Conservation (phyloP, 2,329 filamentous ascomycete species). For the Talaromyces funiculosus region DNA sequence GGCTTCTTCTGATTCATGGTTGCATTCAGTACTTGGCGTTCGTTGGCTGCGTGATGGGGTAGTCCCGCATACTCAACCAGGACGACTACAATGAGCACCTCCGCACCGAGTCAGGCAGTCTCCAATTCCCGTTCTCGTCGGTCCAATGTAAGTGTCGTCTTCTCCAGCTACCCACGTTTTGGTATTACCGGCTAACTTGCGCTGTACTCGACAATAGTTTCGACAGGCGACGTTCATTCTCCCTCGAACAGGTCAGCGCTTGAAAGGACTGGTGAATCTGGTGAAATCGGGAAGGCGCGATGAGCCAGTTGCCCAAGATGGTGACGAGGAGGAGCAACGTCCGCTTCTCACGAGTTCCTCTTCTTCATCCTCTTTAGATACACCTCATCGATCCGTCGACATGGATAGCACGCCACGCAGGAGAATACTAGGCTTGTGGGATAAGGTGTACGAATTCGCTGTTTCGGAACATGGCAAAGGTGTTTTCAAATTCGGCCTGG, state of each 20-base stretch:
- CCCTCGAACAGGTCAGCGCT: conserved; percentile 77
- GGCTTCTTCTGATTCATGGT: neutral
- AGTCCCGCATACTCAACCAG: neutral
- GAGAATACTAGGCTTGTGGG: conserved; percentile 32
- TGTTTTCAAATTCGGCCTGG: conserved; percentile 85
- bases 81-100: conserved; percentile 6
- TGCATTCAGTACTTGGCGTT: neutral
- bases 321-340: conserved; percentile 37
- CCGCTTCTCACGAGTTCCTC: conserved; percentile 24
- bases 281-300: conserved; percentile 65
- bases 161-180: neutral
- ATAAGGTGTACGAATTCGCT: conserved; percentile 54
- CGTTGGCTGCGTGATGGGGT: neutral
- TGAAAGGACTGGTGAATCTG: conserved; percentile 71
- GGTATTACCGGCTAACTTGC: neutral
- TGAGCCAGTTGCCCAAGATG: conserved; percentile 33
- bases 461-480: conserved; percentile 69
- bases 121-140: conserved; percentile 16
- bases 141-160: conserved; percentile 24
- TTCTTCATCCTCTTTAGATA: neutral
- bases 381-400: conserved; percentile 13
- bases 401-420: conserved; percentile 17
- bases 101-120: neutral
- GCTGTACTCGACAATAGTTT: conserved; percentile 45
- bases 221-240: conserved; percentile 83